Evolutionary conservation across 2,329 filamentous ascomycete genomes (phyloP), one percentile per base, ranked within the genome.

Genomic region (Tothia fuscella): DNA sequence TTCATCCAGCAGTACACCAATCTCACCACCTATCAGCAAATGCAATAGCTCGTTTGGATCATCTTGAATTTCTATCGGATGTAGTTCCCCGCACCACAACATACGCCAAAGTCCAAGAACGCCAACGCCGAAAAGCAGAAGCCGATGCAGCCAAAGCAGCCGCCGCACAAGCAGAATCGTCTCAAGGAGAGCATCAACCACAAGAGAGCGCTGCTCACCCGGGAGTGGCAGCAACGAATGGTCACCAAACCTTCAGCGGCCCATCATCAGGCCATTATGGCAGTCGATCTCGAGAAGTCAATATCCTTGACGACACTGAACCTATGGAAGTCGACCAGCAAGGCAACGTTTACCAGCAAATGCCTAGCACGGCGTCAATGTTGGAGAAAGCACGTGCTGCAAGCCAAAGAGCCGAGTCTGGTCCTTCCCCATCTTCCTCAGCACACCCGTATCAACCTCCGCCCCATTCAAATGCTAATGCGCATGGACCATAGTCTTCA

Each of bases 21-120:
- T 32, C 26, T 30, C 41, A 48, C 43, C 20, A 14, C n/a, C 37
- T 39, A 33, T 21, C 41, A 87, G 86, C 88, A 51, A 83, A 77
- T 54, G 89, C 91, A 21, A 80, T 96, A 42, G 76, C 82, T 6
- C 82, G 86, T 57, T 78, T 87, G 48, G 91, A 96, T 61, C 93
- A 93, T 58, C 80, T 98, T 39, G 88, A 98, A 60, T 98, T 98
- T 57, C 75, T 98, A 12, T 73, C 82, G 48, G 91, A 98, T 61
- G 76, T 93, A 20, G 82, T 95, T 28, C 91, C 91, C 44, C 82
- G 82, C 58, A 95, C 88, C 1, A 75, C 80, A 5, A 78, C 84
- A 13, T 93, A 78, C 66, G 84, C 82, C 56, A 75, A 83, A 50
- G 75, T 82, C 63, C 89, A 87, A 65, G 78, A 78, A n/a, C 33